These are phyloP conservation scores for Striga asiatica DNA, from an alignment of 257 asterid species.

Conservation along the genomic window DNA sequence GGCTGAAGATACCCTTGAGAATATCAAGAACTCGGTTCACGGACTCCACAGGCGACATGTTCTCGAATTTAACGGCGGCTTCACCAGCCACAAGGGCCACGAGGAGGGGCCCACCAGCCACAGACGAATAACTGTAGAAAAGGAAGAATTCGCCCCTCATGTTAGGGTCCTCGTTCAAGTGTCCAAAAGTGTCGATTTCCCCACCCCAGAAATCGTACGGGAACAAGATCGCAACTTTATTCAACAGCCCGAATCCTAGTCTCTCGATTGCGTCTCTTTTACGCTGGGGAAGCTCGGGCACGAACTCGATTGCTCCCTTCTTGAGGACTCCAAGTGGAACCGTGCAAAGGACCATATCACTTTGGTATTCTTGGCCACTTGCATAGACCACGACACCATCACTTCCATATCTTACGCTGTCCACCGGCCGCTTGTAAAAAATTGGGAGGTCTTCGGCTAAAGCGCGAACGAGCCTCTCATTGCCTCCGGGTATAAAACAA, in stretches of 20 bases:
- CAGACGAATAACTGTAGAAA: conserved; percentile 81
- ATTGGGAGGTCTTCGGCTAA: conserved; percentile 88
- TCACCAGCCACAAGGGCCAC: conserved; percentile 96
- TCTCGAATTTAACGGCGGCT: conserved; percentile 80
- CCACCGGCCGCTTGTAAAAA: conserved; percentile 48
- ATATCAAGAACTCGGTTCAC: conserved; percentile 67
- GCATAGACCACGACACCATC: conserved; percentile 80
- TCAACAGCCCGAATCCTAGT: conserved; percentile 82
- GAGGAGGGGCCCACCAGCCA: conserved; percentile 95
- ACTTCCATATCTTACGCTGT: conserved; percentile 58
- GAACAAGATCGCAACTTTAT: conserved; percentile 88
- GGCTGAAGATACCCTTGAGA: conserved; percentile 83
- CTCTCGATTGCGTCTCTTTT: conserved; percentile 83
- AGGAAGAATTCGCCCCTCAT: conserved; percentile 94
- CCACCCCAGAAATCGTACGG: conserved; percentile 99
- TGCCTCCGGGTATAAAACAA: conserved; percentile 96
- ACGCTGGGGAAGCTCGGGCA: conserved; percentile 78
- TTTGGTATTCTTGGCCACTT: conserved; percentile 62
- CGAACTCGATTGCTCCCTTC: conserved; percentile 60
- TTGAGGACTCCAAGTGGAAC: conserved; percentile 86
- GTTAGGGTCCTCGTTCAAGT: conserved; percentile 69
- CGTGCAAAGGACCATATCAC: conserved; percentile 87
- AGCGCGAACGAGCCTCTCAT: conserved; percentile 74
- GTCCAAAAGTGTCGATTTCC: conserved; percentile 95
- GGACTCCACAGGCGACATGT: conserved; percentile 71